Percentiles rank a stretch among this genome's conserved stretches.
These are phyloP conservation scores for Fusarium scirpi DNA, from an alignment of 2,329 filamentous ascomycete species.

Conservation along the genomic window DNA sequence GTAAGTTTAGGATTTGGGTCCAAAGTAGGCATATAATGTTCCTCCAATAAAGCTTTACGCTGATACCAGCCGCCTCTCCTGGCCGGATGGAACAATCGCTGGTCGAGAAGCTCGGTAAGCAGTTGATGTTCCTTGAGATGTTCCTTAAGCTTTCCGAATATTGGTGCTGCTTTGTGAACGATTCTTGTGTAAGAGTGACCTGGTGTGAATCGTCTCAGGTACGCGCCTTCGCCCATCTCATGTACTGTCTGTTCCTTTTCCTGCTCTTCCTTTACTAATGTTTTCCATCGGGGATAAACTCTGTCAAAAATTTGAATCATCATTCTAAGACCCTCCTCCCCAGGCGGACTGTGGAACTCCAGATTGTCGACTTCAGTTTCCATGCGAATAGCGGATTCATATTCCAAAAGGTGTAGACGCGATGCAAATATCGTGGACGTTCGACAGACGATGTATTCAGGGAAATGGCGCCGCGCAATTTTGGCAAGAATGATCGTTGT, in stretches of 20 bases:
- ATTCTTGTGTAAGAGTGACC: constrained; percentile 95
- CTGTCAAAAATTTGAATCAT: constrained; percentile 79
- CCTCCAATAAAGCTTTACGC: constrained; percentile 91
- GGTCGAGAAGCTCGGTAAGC: constrained; percentile 78
- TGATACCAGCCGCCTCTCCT: constrained; percentile 95
- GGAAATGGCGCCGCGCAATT: constrained; percentile 88
- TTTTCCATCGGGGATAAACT: constrained; percentile 84
- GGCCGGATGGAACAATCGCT: constrained; percentile 86
- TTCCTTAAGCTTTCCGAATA: constrained; percentile 84
- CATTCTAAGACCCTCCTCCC: constrained; percentile 71
- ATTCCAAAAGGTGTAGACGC: constrained; percentile 81
- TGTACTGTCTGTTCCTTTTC: constrained; percentile 82
- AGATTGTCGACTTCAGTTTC: constrained; percentile 88
- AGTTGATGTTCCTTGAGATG: constrained; percentile 81
- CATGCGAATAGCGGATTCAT: constrained; percentile 85
- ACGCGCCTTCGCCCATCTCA: constrained; percentile 86
- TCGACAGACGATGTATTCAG: constrained; percentile 88
- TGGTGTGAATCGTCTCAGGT: constrained; percentile 88
- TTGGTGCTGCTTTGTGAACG: constrained; percentile 84
- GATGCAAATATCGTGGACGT: constrained; percentile 90
- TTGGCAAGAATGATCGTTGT: constrained; percentile 95
- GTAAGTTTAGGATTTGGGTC: constrained; percentile 56
- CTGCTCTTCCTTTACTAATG: constrained; percentile 78
- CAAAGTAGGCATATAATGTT: constrained; percentile 87
- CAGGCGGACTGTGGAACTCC: constrained; percentile 80